Conservation (phyloP, 2,329 filamentous ascomycete species). For the Cordyceps militaris region DNA sequence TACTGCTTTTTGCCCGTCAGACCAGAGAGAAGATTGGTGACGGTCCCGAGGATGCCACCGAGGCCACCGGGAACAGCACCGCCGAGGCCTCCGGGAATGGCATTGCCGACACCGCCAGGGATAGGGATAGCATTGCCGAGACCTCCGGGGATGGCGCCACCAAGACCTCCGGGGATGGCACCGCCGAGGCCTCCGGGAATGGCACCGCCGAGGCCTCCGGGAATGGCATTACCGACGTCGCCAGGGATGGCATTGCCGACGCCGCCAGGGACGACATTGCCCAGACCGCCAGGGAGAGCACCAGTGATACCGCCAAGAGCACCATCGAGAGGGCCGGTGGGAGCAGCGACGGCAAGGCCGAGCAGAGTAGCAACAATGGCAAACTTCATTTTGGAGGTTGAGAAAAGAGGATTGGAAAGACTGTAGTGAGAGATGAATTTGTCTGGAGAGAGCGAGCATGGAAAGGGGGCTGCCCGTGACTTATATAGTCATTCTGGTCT, state of each 20-base stretch:
- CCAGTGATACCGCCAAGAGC: not conserved
- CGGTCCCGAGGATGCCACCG: too few relatives aligned
- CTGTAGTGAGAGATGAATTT: not conserved
- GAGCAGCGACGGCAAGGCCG: not conserved
- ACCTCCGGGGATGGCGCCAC: not conserved
- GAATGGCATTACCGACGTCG: not conserved
- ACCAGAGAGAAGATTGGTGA: not conserved
- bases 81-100: not conserved
- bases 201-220: not conserved
- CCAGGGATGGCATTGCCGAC: not conserved
- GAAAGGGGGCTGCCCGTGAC: too few relatives aligned
- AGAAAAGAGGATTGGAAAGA: not conserved
- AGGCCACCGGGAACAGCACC: not conserved
- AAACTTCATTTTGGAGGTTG: conserved; percentile 1
- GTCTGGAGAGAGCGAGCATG: not conserved
- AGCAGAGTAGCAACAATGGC: not conserved
- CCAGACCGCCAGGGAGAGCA: not conserved
- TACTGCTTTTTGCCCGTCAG: not conserved
- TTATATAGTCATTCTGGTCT: too few relatives aligned
- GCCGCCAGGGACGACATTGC: not conserved
- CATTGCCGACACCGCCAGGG: not conserved
- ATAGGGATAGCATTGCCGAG: too few relatives aligned
- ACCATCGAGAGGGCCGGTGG: not conserved
- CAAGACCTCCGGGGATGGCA: not conserved
- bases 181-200: not conserved